Evolutionary conservation across 2,329 filamentous ascomycete genomes (phyloP), one percentile per base, ranked within the genome.

Genomic region (Cladosporium sp.): DNA sequence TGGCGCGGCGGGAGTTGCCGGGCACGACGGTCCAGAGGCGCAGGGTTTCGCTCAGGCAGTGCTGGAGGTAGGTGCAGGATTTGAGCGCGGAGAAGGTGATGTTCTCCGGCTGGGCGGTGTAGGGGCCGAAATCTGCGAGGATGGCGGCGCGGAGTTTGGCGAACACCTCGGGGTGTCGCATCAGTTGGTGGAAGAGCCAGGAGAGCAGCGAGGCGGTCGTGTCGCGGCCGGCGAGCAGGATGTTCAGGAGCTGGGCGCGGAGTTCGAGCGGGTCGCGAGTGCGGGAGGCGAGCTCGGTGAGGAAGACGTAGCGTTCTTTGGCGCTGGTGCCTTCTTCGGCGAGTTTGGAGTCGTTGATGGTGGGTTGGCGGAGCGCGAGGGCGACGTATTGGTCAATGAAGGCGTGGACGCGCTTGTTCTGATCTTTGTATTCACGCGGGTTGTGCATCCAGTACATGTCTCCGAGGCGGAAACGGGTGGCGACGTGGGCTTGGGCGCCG

Each of bases 1-100:
- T 78, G 12, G 86, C 78, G 15, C 83, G 72, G 53, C 89, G 84
- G 37, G 88, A 77, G 68, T 92, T 92, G 72, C 86, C 89, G 1
- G 89, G 88, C 1, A 93, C 86, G 13, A 80, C 76, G 2, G 88
- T 86, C 68, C 90, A 91, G n/a, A 91, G 71, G 11, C 88, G 84
- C 54, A 91, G 78, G 0, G 58, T 59, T 38, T 62, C 90, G 64
- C 80, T 86, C 37, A 66, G 48, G 32, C 55, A 59, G 56, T 61
- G 54, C 43, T 66, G 62, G n/a, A 66, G 55, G 66, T 92, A 95
- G 2, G 86, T 84, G 64, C 93, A 79, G 51, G 74, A 74, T 68
- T 93, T 88, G 56, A 92, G 79, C 52, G 84, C 77, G 7, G 73
- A 60, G 55, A 76, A 76, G 1, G 75, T 72, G 54, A 84, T 75